Conservation (phyloP, 768 basidiomycete genomes). For the Boletus sp. region DNA sequence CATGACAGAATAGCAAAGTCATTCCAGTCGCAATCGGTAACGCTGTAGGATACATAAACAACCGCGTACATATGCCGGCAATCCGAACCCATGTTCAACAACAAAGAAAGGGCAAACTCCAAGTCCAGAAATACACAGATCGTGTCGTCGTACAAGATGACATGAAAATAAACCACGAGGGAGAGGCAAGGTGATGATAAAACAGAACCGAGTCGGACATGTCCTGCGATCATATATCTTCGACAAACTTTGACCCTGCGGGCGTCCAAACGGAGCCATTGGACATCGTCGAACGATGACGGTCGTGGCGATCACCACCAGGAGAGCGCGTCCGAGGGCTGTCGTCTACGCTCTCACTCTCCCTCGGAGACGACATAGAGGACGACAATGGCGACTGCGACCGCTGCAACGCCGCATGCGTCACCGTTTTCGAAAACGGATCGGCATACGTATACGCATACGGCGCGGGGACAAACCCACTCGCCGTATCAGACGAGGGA, state of each 20-base stretch:
- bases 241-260: constrained; percentile 50
- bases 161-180: neutral
- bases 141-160: neutral
- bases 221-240: constrained; percentile 24
- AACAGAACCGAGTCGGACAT: neutral
- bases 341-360: constrained; percentile 17
- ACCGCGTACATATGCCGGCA: neutral
- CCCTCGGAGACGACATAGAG: constrained; percentile 19
- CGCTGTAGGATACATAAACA: neutral
- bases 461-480: constrained; percentile 6
- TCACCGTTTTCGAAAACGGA: constrained; percentile 18
- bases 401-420: constrained; percentile 9
- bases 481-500: constrained; percentile 22
- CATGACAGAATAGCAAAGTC: neutral
- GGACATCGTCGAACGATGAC: constrained; percentile 25
- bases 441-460: constrained; percentile 17
- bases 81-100: neutral
- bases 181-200: neutral
- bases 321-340: constrained; percentile 2
- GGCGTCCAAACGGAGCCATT: constrained; percentile 36
- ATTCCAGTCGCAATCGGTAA: neutral
- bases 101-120: neutral
- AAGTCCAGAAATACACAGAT: neutral
- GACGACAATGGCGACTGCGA: constrained; percentile 32
- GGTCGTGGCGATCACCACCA: constrained; percentile 9